Conservation (phyloP, 1,284 basidiomycete genomes). For the Entoloma clypeatum region DNA sequence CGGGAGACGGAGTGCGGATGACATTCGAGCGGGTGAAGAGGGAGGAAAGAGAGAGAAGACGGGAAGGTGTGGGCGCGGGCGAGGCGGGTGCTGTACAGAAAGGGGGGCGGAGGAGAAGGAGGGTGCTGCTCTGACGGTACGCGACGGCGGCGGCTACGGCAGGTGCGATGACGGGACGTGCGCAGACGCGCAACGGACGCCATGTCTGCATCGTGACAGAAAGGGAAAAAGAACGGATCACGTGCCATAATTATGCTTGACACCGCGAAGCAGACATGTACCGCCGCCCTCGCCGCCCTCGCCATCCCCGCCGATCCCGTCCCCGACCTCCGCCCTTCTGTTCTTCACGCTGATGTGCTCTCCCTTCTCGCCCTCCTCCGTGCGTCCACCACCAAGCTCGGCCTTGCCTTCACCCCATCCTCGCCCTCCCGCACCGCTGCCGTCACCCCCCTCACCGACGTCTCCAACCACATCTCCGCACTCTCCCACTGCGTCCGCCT, state of each 20-base stretch:
- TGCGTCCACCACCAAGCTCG: constrained; percentile 57
- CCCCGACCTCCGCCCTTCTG: constrained; percentile 32
- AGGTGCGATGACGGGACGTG: constrained; percentile 16
- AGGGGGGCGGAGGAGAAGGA: constrained; percentile 12
- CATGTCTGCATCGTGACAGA: constrained; percentile 5
- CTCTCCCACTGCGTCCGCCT: constrained; percentile 57
- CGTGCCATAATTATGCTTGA: constrained; percentile 33
- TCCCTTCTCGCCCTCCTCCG: constrained; percentile 63
- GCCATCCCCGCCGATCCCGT: constrained; percentile 19
- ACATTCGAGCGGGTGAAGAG: constrained; percentile 49
- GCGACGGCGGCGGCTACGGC: too few relatives aligned
- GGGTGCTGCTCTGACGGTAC: constrained; percentile 8
- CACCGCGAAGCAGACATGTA: constrained; percentile 40
- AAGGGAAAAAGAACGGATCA: constrained; percentile 16
- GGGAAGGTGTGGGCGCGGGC: constrained; percentile 18
- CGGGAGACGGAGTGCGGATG: constrained; percentile 54
- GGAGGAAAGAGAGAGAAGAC: constrained; percentile 46
- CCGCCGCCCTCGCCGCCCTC: constrained; percentile 37
- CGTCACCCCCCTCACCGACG: constrained; percentile 53
- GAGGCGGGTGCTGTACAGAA: constrained; percentile 9
- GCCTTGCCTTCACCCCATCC: constrained; percentile 61
- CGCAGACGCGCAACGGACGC: constrained; percentile 26
- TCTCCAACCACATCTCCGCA: constrained; percentile 49
- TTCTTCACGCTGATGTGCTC: constrained; percentile 54
- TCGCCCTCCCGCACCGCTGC: constrained; percentile 54